phyloP scores from a whole-genome alignment of 1,139 yeast species.

The Magnusiomyces paraingens region DNA sequence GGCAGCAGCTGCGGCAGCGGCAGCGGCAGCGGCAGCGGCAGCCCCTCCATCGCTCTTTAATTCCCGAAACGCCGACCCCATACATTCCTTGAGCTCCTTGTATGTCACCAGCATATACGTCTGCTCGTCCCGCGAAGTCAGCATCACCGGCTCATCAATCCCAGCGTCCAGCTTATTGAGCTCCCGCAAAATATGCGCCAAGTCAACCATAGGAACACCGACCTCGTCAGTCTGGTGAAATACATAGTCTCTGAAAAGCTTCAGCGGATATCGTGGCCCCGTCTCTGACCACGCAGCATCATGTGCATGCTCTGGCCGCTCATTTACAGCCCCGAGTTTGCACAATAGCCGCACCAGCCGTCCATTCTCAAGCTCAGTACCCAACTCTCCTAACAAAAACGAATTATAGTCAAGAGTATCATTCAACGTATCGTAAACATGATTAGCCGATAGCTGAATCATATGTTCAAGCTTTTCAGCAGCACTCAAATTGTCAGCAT shows the following conservation, averaged over 20 bases:
- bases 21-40: too few relatives aligned
- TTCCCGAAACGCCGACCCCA: slow-evolving; percentile 66
- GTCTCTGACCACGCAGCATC: slow-evolving; percentile 65
- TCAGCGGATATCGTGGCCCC: slow-evolving; percentile 69
- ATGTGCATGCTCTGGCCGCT: slow-evolving; percentile 59
- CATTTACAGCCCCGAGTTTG: slow-evolving; percentile 72
- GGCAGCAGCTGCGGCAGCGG: too few relatives aligned
- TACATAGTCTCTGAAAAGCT: slow-evolving; percentile 74
- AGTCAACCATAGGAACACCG: slow-evolving; percentile 74
- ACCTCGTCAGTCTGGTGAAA: slow-evolving; percentile 76
- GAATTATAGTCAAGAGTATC: slow-evolving; percentile 56
- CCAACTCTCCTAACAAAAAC: slow-evolving; percentile 56
- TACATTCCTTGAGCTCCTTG: slow-evolving; percentile 66
- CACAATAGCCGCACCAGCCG: slow-evolving; percentile 75
- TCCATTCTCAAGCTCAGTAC: slow-evolving; percentile 80
- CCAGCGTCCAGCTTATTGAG: slow-evolving; percentile 93
- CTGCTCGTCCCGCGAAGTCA: slow-evolving; percentile 79
- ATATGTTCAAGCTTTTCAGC: slow-evolving; percentile 10
- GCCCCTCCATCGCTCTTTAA: slow-evolving; percentile 26
- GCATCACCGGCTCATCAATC: slow-evolving; percentile 69
- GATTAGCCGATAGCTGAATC: slow-evolving; percentile 23
- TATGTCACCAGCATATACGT: slow-evolving; percentile 74
- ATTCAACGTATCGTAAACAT: slow-evolving; percentile 35
- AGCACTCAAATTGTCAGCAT: not conserved
- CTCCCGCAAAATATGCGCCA: slow-evolving; percentile 71